phyloP scores from a whole-genome alignment of 345 rosid species.

The Nephelium lappaceum region DNA sequence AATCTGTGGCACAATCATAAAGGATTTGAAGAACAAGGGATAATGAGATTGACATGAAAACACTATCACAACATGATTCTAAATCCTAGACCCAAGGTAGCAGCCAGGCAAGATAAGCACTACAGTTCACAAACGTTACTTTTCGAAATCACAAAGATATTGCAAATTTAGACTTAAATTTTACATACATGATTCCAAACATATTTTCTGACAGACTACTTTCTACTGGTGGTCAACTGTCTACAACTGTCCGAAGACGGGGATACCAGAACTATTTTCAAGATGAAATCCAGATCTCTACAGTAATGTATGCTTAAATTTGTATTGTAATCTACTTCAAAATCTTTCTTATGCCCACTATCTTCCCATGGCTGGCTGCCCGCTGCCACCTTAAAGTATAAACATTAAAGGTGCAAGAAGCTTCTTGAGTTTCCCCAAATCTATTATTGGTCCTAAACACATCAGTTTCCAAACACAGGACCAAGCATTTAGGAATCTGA shows the following conservation, averaged over 20 bases:
- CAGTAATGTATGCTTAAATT: background rate
- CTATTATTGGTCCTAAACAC: background rate
- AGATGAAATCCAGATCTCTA: background rate
- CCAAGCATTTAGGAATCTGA: constrained; percentile 6
- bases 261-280: background rate
- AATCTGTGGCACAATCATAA: constrained; percentile 52
- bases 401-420: background rate
- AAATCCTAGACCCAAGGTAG: background rate
- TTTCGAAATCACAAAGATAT: background rate
- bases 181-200: background rate
- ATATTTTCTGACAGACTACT: background rate
- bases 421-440: background rate
- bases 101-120: background rate
- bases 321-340: background rate
- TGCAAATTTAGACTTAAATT: background rate
- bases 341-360: background rate
- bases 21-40: background rate
- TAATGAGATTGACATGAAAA: background rate
- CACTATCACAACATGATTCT: background rate
- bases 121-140: background rate
- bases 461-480: background rate
- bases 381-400: background rate
- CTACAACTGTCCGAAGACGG: background rate
- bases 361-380: background rate
- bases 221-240: background rate